phyloP scores from a whole-genome alignment of 371 early-diverging fungal genomes.

The Umbelopsis sp. region DNA sequence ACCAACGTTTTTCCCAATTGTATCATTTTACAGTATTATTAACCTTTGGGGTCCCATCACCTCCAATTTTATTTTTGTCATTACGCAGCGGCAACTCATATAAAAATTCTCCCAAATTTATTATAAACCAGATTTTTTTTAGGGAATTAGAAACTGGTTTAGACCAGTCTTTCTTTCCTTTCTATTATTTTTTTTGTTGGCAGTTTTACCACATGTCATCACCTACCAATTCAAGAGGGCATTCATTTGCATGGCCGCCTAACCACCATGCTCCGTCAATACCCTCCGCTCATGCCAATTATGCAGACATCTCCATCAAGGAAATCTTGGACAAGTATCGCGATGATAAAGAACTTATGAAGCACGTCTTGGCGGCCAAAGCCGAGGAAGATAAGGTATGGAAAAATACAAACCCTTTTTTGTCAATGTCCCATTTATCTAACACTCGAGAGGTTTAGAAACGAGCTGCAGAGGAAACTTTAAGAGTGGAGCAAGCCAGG shows the following conservation, averaged over 20 bases:
- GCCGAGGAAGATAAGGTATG: conserved; percentile 58
- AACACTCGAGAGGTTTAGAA: conserved; percentile 27
- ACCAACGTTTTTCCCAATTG: conserved; percentile 1
- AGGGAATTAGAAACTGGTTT: no score
- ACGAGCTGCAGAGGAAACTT: conserved; percentile 37
- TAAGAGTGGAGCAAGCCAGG: conserved; percentile 42
- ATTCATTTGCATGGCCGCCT: neutral
- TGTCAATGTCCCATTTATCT: neutral
- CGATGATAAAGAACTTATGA: conserved; percentile 44
- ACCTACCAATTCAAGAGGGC: conserved; percentile 3
- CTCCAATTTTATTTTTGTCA: neutral
- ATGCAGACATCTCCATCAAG: conserved; percentile 41
- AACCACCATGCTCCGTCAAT: neutral
- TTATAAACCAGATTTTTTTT: neutral
- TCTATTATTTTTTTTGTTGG: neutral
- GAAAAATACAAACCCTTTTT: neutral
- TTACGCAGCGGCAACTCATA: no score
- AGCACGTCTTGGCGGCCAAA: conserved; percentile 49
- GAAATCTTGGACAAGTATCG: conserved; percentile 49
- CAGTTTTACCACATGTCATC: neutral
- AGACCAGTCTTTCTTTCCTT: neutral
- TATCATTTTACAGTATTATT: conserved; percentile 8
- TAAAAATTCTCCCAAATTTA: neutral
- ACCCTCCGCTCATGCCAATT: neutral
- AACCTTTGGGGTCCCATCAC: neutral